Evolutionary conservation across 495 filamentous ascomycete species (phyloP).

Genomic region (Rhizodiscina lignyota): DNA sequence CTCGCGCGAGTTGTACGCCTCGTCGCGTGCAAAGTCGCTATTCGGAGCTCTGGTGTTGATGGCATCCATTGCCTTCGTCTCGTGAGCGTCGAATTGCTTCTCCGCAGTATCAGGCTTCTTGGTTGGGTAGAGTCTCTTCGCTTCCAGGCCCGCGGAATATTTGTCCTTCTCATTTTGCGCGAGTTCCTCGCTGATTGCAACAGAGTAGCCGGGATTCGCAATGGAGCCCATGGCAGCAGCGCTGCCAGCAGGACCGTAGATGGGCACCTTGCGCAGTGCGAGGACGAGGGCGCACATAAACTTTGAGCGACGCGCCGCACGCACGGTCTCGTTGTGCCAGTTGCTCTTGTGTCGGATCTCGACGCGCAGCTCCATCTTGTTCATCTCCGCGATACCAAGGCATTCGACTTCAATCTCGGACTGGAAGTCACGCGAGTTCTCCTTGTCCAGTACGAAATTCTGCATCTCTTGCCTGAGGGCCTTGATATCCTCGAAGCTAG

Average conservation of each 20-base stretch:
- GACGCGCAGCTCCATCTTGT: conserved; percentile 69
- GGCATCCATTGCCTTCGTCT: conserved; percentile 9
- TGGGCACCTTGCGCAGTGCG: conserved; percentile 72
- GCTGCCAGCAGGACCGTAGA: conserved; percentile 65
- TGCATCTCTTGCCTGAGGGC: conserved; percentile 65
- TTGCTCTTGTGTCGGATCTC: conserved; percentile 86
- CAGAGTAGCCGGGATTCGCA: conserved; percentile 55
- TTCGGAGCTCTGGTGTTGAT: conserved; percentile 7
- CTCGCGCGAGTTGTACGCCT: conserved; percentile 9
- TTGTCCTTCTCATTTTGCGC: conserved; percentile 42
- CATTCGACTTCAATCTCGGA: conserved; percentile 65
- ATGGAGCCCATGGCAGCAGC: conserved; percentile 48
- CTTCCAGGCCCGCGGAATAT: conserved; percentile 43
- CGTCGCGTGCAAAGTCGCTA: conserved; percentile 11
- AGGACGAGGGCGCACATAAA: conserved; percentile 91
- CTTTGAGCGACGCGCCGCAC: conserved; percentile 72
- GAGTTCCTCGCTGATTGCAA: conserved; percentile 48
- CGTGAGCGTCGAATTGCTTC: conserved; percentile 21
- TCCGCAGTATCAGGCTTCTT: conserved; percentile 16
- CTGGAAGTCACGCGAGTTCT: conserved; percentile 86
- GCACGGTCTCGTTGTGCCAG: conserved; percentile 83
- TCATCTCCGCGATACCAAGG: conserved; percentile 64
- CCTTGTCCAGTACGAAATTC: conserved; percentile 64
- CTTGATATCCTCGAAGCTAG: conserved; percentile 74
- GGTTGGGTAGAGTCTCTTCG: conserved; percentile 39